These are phyloP conservation scores for Polytrichum formosum DNA, from an alignment of 225 moss, liverwort and hornwort genomes.

Conservation along the genomic window DNA sequence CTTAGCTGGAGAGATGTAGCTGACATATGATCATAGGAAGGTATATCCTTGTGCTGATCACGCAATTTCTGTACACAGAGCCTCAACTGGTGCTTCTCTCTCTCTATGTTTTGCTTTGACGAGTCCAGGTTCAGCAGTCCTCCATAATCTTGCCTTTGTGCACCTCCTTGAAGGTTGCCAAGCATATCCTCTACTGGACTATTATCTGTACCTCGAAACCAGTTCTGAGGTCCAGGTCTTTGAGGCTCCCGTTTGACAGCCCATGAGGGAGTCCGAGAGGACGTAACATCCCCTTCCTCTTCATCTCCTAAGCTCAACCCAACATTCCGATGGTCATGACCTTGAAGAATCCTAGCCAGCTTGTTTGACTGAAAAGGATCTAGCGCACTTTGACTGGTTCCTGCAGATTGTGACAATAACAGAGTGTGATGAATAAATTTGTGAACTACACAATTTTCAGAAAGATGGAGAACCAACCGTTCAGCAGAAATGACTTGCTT, in stretches of 20 bases:
- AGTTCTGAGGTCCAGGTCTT: conserved; percentile 23
- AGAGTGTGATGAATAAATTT: background rate
- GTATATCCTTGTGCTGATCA: conserved; percentile 4
- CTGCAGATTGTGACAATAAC: conserved; percentile 13
- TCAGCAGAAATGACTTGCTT: too few relatives aligned
- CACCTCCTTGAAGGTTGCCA: conserved; percentile 1
- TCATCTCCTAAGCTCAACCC: conserved; percentile 31
- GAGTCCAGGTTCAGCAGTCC: background rate
- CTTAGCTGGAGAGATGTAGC: conserved; percentile 4
- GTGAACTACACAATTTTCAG: too few relatives aligned
- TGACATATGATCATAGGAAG: background rate
- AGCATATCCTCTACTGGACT: conserved; percentile 10
- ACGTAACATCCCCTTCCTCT: conserved; percentile 36
- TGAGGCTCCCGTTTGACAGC: conserved; percentile 52
- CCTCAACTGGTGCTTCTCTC: conserved; percentile 10
- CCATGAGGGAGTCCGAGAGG: conserved; percentile 41
- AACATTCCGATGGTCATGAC: conserved; percentile 21
- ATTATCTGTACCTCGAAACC: conserved; percentile 28
- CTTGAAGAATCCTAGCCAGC: conserved; percentile 33
- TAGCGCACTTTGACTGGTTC: conserved; percentile 37
- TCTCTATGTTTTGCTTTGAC: background rate
- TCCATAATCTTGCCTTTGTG: background rate
- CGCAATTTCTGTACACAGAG: conserved; percentile 1
- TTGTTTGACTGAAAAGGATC: conserved; percentile 41
- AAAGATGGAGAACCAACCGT: too few relatives aligned